Percentiles rank a stretch among this genome's conserved stretches.
These are phyloP conservation scores for Aspergillus calidoustus DNA, from an alignment of 2,329 filamentous ascomycete species.

Conservation along the genomic window DNA sequence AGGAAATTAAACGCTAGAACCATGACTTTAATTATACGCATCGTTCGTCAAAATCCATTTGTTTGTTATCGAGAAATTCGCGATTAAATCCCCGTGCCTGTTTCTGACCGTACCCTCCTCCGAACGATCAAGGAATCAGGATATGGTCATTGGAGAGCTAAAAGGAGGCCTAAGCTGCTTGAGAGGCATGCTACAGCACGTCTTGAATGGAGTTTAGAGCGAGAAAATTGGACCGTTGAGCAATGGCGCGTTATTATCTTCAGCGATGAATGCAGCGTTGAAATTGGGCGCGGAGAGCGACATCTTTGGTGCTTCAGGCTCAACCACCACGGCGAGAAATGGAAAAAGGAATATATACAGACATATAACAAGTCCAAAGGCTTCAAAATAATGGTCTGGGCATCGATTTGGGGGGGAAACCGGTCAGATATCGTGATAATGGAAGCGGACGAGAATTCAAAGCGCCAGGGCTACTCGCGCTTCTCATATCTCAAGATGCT, in stretches of 20 bases:
- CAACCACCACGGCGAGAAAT: neutral
- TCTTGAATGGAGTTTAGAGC: neutral
- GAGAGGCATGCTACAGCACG: neutral
- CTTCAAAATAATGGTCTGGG: too few relatives aligned
- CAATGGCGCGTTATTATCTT: neutral
- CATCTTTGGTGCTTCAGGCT: neutral
- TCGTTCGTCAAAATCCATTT: neutral
- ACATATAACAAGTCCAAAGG: too few relatives aligned
- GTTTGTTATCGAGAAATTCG: neutral
- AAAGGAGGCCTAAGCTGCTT: neutral
- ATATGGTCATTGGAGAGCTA: too few relatives aligned
- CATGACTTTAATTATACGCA: neutral
- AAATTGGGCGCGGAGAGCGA: neutral
- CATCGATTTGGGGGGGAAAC: too few relatives aligned
- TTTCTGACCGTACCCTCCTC: neutral
- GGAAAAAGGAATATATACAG: neutral
- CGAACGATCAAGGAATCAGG: neutral
- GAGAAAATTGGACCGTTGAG: neutral
- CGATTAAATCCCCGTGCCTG: neutral
- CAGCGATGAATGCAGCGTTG: neutral
- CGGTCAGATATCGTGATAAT: too few relatives aligned
- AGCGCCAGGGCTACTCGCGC: too few relatives aligned
- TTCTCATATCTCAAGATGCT: too few relatives aligned
- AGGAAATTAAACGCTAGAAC: neutral
- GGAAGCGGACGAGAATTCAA: too few relatives aligned